These are phyloP conservation scores for Globisporangium rhizosaccharum DNA, from an alignment of 352 stramenopile genomes.

Conservation along the genomic window DNA sequence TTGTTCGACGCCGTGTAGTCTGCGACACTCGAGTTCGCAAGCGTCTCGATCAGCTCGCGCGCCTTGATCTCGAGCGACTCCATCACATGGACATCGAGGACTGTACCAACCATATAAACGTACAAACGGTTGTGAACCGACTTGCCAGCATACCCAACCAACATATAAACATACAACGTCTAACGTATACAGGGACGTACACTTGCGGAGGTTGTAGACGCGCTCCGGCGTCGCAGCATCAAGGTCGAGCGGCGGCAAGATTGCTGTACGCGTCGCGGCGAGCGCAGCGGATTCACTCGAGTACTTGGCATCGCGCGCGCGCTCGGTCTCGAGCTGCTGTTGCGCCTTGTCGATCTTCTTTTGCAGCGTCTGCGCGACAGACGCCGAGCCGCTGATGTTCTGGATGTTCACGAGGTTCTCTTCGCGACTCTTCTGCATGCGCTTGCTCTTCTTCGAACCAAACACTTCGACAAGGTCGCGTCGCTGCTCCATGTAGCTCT, in stretches of 20 bases:
- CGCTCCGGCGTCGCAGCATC: constrained; percentile 69
- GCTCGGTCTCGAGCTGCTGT: constrained; percentile 42
- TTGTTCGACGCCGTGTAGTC: constrained; percentile 48
- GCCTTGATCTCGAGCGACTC: constrained; percentile 74
- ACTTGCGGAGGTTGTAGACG: constrained; percentile 78
- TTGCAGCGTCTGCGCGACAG: constrained; percentile 63
- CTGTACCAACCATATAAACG: constrained; percentile 17
- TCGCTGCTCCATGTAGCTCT: constrained; percentile 63
- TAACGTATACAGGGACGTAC: constrained; percentile 25
- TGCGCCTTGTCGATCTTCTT: constrained; percentile 67
- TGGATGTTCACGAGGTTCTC: constrained; percentile 79
- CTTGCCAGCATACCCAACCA: no score
- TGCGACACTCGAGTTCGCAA: constrained; percentile 45
- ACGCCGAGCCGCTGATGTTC: constrained; percentile 66
- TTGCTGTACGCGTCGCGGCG: constrained; percentile 47
- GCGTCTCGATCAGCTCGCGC: constrained; percentile 57
- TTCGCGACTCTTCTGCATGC: constrained; percentile 76
- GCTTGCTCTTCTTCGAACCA: constrained; percentile 80
- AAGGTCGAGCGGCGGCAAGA: constrained; percentile 66
- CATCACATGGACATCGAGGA: constrained; percentile 64
- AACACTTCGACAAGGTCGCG: constrained; percentile 76
- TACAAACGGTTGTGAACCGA: neutral
- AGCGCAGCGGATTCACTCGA: constrained; percentile 50
- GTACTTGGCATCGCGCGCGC: constrained; percentile 44
- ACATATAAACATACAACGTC: neutral